These are phyloP conservation scores for Aureobasidium sp. DNA, from an alignment of 2,329 filamentous ascomycete species.

Conservation along the genomic window DNA sequence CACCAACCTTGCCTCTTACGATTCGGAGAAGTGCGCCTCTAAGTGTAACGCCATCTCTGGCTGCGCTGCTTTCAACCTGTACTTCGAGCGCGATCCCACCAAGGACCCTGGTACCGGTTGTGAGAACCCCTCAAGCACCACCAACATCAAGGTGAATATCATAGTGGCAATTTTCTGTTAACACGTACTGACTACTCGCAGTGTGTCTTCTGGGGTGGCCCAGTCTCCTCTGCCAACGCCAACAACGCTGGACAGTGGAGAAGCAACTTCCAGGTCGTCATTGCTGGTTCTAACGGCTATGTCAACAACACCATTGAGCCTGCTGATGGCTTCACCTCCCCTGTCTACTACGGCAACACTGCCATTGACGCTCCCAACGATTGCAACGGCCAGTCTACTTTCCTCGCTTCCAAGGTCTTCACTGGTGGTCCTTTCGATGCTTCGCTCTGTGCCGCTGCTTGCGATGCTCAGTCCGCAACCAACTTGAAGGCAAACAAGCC, in stretches of 20 bases:
- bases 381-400: constrained; percentile 23
- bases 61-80: constrained; percentile 31
- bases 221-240: constrained; percentile 15
- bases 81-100: constrained; percentile 31
- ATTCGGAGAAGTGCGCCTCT: constrained; percentile 25
- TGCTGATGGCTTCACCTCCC: constrained; percentile 20
- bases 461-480: constrained; percentile 18
- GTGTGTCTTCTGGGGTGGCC: constrained; percentile 20
- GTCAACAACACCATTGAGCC: constrained; percentile 25
- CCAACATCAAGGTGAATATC: constrained; percentile 23
- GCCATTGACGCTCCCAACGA: constrained; percentile 28
- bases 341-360: constrained; percentile 20
- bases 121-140: constrained; percentile 28
- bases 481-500: constrained; percentile 17
- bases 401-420: constrained; percentile 22
- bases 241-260: constrained; percentile 20
- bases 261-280: constrained; percentile 26
- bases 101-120: constrained; percentile 27
- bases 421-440: constrained; percentile 25
- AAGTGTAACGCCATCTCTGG: constrained; percentile 25
- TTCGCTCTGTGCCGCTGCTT: constrained; percentile 25
- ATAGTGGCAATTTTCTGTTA: constrained; percentile 1
- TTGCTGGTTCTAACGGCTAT: constrained; percentile 28
- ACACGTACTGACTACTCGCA: not conserved
- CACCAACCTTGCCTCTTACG: constrained; percentile 26